A percentile compares a stretch with the other conserved stretches of the same genome.
Evolutionary conservation across 2,329 filamentous ascomycete genomes (phyloP).

Genomic region (Echinosphaeria canescens): DNA sequence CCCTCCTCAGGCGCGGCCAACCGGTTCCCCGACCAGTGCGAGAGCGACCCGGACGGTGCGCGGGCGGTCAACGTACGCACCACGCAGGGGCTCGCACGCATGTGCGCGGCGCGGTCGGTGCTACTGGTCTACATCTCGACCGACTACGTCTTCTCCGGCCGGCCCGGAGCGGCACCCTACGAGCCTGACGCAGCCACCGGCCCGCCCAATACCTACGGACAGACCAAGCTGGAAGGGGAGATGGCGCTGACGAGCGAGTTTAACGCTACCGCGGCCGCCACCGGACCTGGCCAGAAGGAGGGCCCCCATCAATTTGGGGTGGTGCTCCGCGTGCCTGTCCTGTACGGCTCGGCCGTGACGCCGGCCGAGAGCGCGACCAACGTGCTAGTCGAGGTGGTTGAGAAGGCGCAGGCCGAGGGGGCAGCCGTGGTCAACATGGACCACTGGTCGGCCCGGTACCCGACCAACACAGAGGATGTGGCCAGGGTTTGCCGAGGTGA

Average conservation of each 20-base stretch:
- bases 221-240: conserved; percentile 39
- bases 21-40: conserved; percentile 70
- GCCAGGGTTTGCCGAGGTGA: conserved; percentile 55
- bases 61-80: conserved; percentile 54
- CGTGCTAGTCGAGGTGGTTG: conserved; percentile 53
- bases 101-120: conserved; percentile 37
- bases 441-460: conserved; percentile 67
- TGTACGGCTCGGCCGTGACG: conserved; percentile 57
- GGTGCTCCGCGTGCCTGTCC: conserved; percentile 59
- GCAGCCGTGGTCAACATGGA: conserved; percentile 53
- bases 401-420: conserved; percentile 45
- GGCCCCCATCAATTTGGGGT: conserved; percentile 43
- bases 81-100: conserved; percentile 39
- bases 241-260: no score
- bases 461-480: conserved; percentile 78
- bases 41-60: conserved; percentile 56
- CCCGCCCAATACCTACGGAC: conserved; percentile 57
- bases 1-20: conserved; percentile 56
- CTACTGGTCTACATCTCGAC: conserved; percentile 63
- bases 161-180: conserved; percentile 67
- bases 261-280: no score
- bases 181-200: conserved; percentile 35
- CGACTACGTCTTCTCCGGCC: conserved; percentile 60
- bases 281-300: conserved; percentile 19
- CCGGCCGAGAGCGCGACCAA: conserved; percentile 69